These are phyloP conservation scores for Sanguinoderma infundibulare DNA, from an alignment of 1,284 basidiomycete species.

Conservation along the genomic window DNA sequence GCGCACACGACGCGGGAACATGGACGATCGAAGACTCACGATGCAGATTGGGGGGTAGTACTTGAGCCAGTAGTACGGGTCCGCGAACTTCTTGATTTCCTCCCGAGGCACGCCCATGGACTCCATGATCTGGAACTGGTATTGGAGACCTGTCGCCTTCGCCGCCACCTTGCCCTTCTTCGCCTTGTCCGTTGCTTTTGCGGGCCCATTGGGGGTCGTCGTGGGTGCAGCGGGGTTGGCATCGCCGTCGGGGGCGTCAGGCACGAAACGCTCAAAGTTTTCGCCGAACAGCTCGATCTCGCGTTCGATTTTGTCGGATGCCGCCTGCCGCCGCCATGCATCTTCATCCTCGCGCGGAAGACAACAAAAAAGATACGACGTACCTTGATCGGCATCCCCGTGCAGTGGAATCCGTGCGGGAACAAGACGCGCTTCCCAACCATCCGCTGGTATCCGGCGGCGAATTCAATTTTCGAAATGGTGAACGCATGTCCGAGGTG, in stretches of 20 bases:
- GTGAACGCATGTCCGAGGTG: slow-evolving; percentile 99
- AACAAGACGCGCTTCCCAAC: slow-evolving; percentile 94
- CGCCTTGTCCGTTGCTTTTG: slow-evolving; percentile 72
- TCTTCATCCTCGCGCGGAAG: not conserved
- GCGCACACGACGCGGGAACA: not conserved
- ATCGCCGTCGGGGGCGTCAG: slow-evolving; percentile 54
- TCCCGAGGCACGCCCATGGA: slow-evolving; percentile 86
- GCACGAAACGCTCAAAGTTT: slow-evolving; percentile 81
- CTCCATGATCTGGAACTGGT: slow-evolving; percentile 99
- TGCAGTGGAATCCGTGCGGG: slow-evolving; percentile 96
- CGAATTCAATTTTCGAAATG: slow-evolving; percentile 98
- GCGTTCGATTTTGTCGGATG: slow-evolving; percentile 95
- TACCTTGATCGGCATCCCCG: slow-evolving; percentile 99
- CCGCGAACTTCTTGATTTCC: slow-evolving; percentile 96
- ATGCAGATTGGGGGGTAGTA: slow-evolving; percentile 98
- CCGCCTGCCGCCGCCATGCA: slow-evolving; percentile 59
- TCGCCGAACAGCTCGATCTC: slow-evolving; percentile 97
- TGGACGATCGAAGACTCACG: slow-evolving; percentile 44
- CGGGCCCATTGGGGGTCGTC: slow-evolving; percentile 37
- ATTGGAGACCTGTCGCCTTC: slow-evolving; percentile 92
- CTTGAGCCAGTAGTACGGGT: slow-evolving; percentile 90
- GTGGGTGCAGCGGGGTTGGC: slow-evolving; percentile 39
- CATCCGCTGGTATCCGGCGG: slow-evolving; percentile 95
- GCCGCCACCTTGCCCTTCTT: slow-evolving; percentile 97
- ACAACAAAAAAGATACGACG: slow-evolving; percentile 33